Base-by-base conservation (phyloP, 345 rosid genomes). In the Populus davidiana region DNA sequence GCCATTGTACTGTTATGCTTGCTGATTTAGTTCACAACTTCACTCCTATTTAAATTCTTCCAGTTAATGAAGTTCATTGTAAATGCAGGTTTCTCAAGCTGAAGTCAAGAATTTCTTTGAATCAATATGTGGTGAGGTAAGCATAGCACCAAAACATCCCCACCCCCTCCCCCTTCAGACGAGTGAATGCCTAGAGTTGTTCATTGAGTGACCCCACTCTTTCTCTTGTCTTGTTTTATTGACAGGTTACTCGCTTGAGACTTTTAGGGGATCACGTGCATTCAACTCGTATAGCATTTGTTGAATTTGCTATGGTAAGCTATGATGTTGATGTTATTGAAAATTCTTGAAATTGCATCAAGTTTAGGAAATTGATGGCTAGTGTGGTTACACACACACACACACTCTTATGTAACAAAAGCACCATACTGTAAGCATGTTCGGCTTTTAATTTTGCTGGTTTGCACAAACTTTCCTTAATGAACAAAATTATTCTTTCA, bases 281-380 rank as follows among this genome's bases (percentile, higher is more conserved):
- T 84, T 92, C 97, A 52, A 92, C 90, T 79, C 92, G 94, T 78
- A 94, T 91, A 81, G 96, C 93, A 72, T 94, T 94, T 80, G 93
- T 92, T 76, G 98, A 94, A 83, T 94, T 94, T 83, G 90, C 92
- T 33, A 79, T 80, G 94, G 98, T 94, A 84, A 88, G 88, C 69
- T 36, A 33, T 11, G n/a, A 21, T 23, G 6, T 7, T 44, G 20
- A 75, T 14, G 31, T 74, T 31, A n/a, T 17, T n/a, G 35, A 33
- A 75, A 66, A 47, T 75, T 66, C 39, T 2, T 41, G 50, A 39
- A 75, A 68, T n/a, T 31, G 61, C 23, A 33, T 66, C 13, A 18
- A 7, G n/a, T 47, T 7, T 10, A 59, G n/a, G 63, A 59, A 59
- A 59, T 59, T 59, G 64, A 23, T 23, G 64, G 64, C 64, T 9